Base-by-base conservation (phyloP, 2,329 filamentous ascomycete species). In the Ceratocystis colombiana region DNA sequence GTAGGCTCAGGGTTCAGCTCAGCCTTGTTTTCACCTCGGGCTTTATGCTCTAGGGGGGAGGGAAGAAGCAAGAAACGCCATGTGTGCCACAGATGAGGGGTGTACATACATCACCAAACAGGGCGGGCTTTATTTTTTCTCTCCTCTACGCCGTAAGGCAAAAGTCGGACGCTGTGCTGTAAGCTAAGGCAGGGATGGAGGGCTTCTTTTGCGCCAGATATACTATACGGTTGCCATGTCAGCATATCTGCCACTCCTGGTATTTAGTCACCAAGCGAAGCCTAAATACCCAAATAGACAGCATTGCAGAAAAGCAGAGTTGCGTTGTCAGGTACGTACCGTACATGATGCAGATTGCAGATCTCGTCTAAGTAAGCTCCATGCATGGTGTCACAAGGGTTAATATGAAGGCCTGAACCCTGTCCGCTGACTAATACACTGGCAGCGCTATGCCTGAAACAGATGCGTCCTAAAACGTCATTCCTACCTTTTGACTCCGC, bases 401-500 rank as follows among this genome's bases (percentile, higher is more conserved):
- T 59, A 53, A 22, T 1, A 0, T 57, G 48, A 10, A 22, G 5
- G 30, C 12, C 30, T 53, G 12, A 8, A 25, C 62, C 28, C 25
- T 22, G 17, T 3, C 6, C 15, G 45, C 46, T 64, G 62, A 64
- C 62, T 64, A 50, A 63, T 45, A 22, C 20, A 33, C 20, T 22
- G 25, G n/a, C 48, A 46, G 6, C 50, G 37, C 65, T 66, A 64
- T 45, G 22, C 50, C 50, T 22, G 28, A 57, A 45, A 25, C 30
- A 44, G 41, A 62, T 48, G 33, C 63, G 1, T 17, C 64, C 64
- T 64, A 5, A 53, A 62, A 66, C 65, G 65, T 66, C 65, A 64
- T 59, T 53, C 22, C 48, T 8, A 20, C 1, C n/a, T 4, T 50
- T 53, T 15, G 25, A 41, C 37, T 53, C 48, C 48, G 48, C 48